Conservation (phyloP, 169 alveolate species). For the Eimeria zaria region DNA sequence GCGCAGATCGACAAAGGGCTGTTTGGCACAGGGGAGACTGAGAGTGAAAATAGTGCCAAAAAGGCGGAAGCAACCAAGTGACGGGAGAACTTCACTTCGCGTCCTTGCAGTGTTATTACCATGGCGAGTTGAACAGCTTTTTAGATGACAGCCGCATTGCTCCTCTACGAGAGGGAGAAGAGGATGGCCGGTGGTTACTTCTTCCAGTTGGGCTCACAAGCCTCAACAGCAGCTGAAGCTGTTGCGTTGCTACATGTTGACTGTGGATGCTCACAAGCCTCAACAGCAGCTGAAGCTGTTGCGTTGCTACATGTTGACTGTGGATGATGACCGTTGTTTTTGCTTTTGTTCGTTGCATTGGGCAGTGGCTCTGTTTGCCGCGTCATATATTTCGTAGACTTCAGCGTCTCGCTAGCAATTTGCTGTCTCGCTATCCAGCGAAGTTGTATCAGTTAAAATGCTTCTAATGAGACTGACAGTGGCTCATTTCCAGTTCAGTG, state of each 20-base stretch:
- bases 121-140: not conserved
- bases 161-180: not conserved
- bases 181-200: not conserved
- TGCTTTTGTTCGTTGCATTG: slow-evolving; percentile 5
- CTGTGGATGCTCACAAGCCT: not conserved
- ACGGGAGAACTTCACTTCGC: not conserved
- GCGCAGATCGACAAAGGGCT: slow-evolving; percentile 65
- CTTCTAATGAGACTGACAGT: not conserved
- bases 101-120: not conserved
- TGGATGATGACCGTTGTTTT: not conserved
- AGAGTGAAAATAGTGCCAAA: not conserved
- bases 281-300: not conserved
- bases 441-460: not conserved
- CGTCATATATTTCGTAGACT: not conserved
- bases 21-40: slow-evolving; percentile 53
- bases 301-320: not conserved
- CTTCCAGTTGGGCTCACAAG: not conserved
- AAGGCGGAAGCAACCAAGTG: not conserved
- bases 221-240: not conserved
- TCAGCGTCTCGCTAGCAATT: not conserved
- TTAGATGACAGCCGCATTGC: slow-evolving; percentile 9
- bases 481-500: not conserved
- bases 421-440: not conserved
- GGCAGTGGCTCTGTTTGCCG: not conserved
- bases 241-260: not conserved